Base-by-base conservation (phyloP, 2,329 filamentous ascomycete genomes). In the Ceratocystis papillata region DNA sequence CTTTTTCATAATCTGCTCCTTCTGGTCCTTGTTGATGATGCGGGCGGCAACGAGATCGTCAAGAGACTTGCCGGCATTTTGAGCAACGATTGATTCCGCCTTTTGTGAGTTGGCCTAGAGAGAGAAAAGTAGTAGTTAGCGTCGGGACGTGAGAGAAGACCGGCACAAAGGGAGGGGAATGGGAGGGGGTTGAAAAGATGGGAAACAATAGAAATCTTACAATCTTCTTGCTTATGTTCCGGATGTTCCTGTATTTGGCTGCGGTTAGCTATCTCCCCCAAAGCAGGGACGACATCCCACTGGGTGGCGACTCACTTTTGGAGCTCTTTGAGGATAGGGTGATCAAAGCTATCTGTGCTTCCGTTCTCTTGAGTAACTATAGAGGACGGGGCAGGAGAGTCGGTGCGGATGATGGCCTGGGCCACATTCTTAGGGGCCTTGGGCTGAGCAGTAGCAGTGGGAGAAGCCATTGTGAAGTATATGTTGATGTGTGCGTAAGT, bases 201-300 rank as follows among this genome's bases (percentile, higher is more conserved):
- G 45, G 12, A 41, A 37, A 75, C 48, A 25, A 20, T 4, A 65
- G 53, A 17, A 79, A 41, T 12, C 88, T 79, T 78, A 96, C 90
- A 72, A 97, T 86, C 79, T 96, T 96, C 83, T 96, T 97, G 80
- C 86, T 88, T 73, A 94, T 79, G 76, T 94, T 96, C 73, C 93
- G 91, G 72, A 96, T 89, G 76, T 85, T 90, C 81, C 91, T 96
- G 12, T 8, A 57, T 17, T 65, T 53, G 37, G 10, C 59, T 65
- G 70, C 66, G 62, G 69, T 72, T 69, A 63, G 28, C 57, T 57
- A 28, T 22, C n/a, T n/a, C 20, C 20, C 53, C 12, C 53, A 17
- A 57, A 28, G 17, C 53, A 59, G 17, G 28, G 7, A 33, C 33
- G 2, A 12, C 25, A 59, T 59, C 17, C 8, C 20, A 25, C n/a